Percentiles rank a stretch among this genome's conserved stretches.
Conservation (phyloP, 306 rosid species). For the Luffa aegyptiaca region DNA sequence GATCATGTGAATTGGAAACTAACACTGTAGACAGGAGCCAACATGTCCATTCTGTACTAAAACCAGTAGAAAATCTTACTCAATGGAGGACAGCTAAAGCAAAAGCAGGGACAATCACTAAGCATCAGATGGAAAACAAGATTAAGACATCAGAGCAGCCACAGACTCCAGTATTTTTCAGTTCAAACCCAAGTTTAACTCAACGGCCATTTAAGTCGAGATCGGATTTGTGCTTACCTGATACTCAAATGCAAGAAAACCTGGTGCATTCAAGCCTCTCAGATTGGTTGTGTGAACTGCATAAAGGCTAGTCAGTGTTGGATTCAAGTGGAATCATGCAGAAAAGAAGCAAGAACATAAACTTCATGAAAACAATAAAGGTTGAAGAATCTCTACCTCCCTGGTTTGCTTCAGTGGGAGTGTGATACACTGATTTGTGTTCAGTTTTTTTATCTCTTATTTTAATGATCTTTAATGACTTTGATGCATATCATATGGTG, state of each 20-base stretch:
- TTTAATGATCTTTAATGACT: background rate
- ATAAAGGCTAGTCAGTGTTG: background rate
- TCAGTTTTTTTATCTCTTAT: background rate
- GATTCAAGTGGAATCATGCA: background rate
- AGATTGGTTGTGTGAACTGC: conserved; percentile 39
- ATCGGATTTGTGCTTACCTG: conserved; percentile 28
- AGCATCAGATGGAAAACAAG: conserved; percentile 57
- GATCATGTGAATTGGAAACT: background rate
- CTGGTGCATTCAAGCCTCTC: conserved; percentile 74
- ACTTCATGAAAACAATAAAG: background rate
- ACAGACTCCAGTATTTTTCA: conserved; percentile 5
- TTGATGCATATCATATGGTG: background rate
- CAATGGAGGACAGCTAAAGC: conserved; percentile 91
- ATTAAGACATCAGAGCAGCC: conserved; percentile 25
- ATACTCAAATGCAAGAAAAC: conserved; percentile 46
- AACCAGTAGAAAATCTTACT: conserved; percentile 64
- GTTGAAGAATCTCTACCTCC: background rate
- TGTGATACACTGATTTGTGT: background rate
- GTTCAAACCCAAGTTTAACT: conserved; percentile 20
- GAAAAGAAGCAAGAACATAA: background rate
- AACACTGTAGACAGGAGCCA: conserved; percentile 14
- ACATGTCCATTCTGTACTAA: conserved; percentile 45
- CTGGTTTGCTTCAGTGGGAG: background rate
- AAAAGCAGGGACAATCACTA: conserved; percentile 33
- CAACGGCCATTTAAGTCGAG: conserved; percentile 18